These are phyloP conservation scores for Klebsormidium nitens DNA, from an alignment of 139 green algal species.

Conservation along the genomic window DNA sequence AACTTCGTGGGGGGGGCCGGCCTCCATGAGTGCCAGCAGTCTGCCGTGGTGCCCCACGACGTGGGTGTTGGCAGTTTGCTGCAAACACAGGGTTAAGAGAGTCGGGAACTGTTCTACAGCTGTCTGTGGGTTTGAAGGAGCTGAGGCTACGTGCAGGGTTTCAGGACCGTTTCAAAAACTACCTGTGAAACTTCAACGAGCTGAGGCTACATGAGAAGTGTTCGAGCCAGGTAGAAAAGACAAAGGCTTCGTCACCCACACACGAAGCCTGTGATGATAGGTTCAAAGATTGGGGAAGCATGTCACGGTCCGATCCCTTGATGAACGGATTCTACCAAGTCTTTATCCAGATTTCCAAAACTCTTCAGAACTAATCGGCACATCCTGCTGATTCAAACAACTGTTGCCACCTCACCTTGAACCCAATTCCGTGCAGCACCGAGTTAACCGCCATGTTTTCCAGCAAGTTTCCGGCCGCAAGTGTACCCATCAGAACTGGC, in stretches of 20 bases:
- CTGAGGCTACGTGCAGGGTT: no score
- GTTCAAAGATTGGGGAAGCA: no score
- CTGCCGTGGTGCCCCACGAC: conserved; percentile 57
- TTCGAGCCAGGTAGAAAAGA: no score
- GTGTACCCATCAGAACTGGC: not conserved
- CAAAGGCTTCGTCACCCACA: no score
- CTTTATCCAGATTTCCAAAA: conserved; percentile 20
- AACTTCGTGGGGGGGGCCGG: conserved; percentile 55
- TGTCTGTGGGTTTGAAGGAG: no score
- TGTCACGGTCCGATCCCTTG: no score
- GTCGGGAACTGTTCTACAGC: no score
- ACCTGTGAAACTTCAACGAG: no score
- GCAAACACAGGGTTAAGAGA: no score
- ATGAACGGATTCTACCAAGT: conserved; percentile 35
- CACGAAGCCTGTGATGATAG: no score
- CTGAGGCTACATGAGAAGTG: no score
- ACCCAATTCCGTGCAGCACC: not conserved
- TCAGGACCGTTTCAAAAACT: no score
- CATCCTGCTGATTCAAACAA: not conserved
- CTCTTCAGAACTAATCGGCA: not conserved
- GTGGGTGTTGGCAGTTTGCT: conserved; percentile 58
- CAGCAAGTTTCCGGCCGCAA: not conserved
- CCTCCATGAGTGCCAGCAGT: conserved; percentile 72
- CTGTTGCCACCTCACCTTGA: not conserved
- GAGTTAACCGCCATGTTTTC: not conserved